Evolutionary conservation across 1,284 basidiomycete species (phyloP).

Genomic region (Neonothopanus nambi): DNA sequence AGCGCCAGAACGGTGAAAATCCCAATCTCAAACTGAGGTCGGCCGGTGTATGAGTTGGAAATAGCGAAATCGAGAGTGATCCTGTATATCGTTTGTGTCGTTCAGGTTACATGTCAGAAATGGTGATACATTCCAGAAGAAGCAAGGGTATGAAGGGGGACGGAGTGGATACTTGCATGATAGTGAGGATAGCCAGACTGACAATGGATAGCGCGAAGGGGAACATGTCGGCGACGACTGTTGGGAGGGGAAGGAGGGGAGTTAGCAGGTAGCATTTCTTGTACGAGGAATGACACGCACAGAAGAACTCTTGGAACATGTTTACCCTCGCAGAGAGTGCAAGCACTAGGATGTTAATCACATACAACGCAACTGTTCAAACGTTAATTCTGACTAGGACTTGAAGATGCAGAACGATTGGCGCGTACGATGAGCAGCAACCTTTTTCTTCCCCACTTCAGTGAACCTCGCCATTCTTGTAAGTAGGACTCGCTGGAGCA

Average conservation of each 20-base stretch:
- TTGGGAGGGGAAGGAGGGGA: conserved; percentile 1
- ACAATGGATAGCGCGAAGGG: conserved; percentile 57
- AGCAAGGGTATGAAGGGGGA: background rate
- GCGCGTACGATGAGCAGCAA: conserved; percentile 32
- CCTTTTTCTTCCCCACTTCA: conserved; percentile 27
- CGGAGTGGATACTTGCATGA: conserved; percentile 33
- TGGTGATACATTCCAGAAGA: too few species aligned
- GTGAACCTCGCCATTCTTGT: conserved; percentile 20
- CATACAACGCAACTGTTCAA: conserved; percentile 40
- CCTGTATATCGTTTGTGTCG: conserved; percentile 32
- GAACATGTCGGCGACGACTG: conserved; percentile 59
- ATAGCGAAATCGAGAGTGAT: conserved; percentile 43
- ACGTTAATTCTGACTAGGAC: background rate
- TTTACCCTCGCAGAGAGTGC: conserved; percentile 55
- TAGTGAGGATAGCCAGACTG: conserved; percentile 44
- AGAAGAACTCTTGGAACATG: conserved; percentile 59
- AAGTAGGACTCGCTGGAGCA: too few species aligned
- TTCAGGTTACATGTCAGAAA: background rate
- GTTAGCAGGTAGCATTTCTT: background rate
- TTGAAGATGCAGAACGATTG: background rate
- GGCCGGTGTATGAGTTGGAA: conserved; percentile 42
- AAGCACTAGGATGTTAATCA: conserved; percentile 52
- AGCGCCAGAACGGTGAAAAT: conserved; percentile 45
- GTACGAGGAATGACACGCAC: conserved; percentile 33
- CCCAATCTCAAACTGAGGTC: conserved; percentile 49